Percentiles rank a stretch among this genome's conserved stretches.
Conservation (phyloP, 2,329 filamentous ascomycete species). For the Sphaceloma murrayae region DNA sequence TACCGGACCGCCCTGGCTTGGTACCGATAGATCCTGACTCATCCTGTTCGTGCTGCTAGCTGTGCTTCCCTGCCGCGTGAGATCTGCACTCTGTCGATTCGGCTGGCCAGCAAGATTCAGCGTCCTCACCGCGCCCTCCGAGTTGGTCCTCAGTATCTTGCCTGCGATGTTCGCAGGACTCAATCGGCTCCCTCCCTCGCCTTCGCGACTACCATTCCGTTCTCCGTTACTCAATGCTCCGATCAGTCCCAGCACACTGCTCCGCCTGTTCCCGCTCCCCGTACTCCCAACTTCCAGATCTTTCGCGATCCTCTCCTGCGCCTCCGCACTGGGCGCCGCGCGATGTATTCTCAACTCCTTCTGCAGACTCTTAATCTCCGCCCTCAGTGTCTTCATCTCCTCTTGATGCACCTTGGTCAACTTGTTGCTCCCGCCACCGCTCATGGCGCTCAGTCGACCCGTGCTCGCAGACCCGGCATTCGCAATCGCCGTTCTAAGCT, state of each 20-base stretch:
- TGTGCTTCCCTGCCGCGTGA: slow-evolving; percentile 21
- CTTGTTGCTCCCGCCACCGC: not conserved
- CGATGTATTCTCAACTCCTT: slow-evolving; percentile 58
- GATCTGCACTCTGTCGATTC: slow-evolving; percentile 1
- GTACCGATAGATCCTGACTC: slow-evolving; percentile 7
- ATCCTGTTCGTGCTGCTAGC: slow-evolving; percentile 27
- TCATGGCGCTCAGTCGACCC: slow-evolving; percentile 20
- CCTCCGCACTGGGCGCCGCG: slow-evolving; percentile 28
- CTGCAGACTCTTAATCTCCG: slow-evolving; percentile 51
- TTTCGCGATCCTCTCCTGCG: slow-evolving; percentile 2
- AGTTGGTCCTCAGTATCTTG: slow-evolving; percentile 47
- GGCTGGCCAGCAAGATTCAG: slow-evolving; percentile 17
- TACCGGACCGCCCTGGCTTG: not conserved
- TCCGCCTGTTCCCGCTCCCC: slow-evolving; percentile 16
- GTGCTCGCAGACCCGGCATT: slow-evolving; percentile 21
- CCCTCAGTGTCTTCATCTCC: slow-evolving; percentile 50
- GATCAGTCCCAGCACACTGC: slow-evolving; percentile 5
- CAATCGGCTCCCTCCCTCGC: slow-evolving; percentile 18
- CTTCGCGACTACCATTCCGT: slow-evolving; percentile 23
- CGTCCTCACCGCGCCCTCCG: slow-evolving; percentile 42
- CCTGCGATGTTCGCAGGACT: slow-evolving; percentile 39
- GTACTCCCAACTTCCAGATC: slow-evolving; percentile 3
- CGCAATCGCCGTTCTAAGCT: slow-evolving; percentile 26
- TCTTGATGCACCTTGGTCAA: slow-evolving; percentile 27
- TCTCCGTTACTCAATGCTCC: slow-evolving; percentile 17